Conservation (phyloP, 495 filamentous ascomycete genomes). For the Daldinia grandis region DNA sequence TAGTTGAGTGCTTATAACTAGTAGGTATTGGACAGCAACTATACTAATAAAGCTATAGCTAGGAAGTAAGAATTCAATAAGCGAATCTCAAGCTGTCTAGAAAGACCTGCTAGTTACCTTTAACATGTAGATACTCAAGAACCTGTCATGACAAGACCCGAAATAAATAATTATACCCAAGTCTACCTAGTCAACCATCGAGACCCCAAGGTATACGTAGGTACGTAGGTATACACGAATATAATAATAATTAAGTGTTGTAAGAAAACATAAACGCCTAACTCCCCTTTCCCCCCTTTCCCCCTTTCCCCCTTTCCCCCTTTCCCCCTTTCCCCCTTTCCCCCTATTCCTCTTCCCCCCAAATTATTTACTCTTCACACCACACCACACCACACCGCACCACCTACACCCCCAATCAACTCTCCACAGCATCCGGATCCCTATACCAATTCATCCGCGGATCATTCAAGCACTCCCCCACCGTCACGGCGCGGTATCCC, state of each 20-base stretch:
- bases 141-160: background rate
- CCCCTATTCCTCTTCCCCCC: too few species aligned
- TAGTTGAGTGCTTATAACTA: too few species aligned
- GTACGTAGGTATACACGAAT: too few species aligned
- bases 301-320: too few species aligned
- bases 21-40: too few species aligned
- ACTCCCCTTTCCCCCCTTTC: too few species aligned
- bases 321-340: too few species aligned
- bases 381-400: background rate
- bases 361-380: too few species aligned
- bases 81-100: background rate
- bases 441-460: slow-evolving; percentile 58
- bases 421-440: background rate
- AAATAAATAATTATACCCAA: background rate
- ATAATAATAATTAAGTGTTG: too few species aligned
- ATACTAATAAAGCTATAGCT: background rate
- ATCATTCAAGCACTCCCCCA: slow-evolving; percentile 51
- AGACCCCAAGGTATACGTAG: too few species aligned
- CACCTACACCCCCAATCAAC: background rate
- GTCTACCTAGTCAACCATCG: too few species aligned
- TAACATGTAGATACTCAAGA: background rate
- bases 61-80: background rate
- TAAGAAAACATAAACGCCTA: too few species aligned
- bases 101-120: background rate
- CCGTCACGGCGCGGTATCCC: slow-evolving; percentile 58